Evolutionary conservation across 208 protist species (phyloP).

Genomic region (Sergeia podlipaevii): DNA sequence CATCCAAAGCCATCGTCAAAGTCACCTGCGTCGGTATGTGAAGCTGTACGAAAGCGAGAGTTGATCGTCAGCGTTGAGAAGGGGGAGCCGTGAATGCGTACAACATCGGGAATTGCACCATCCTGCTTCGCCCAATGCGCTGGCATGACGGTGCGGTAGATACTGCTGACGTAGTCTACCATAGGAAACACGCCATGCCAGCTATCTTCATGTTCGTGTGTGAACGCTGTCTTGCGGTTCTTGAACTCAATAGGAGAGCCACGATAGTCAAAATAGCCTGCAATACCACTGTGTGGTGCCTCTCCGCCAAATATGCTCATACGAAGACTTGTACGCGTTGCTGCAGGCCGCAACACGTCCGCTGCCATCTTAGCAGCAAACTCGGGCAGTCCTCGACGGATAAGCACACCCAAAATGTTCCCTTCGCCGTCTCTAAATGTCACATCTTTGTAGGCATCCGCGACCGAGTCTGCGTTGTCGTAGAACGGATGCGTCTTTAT

Average conservation of each 20-base stretch:
- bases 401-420: constrained; percentile 51
- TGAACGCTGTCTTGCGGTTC: constrained; percentile 86
- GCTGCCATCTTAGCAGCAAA: constrained; percentile 60
- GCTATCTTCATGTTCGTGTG: constrained; percentile 47
- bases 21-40: constrained; percentile 87
- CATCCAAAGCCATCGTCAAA: constrained; percentile 89
- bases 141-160: constrained; percentile 69
- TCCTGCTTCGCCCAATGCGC: constrained; percentile 71
- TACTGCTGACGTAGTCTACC: constrained; percentile 83
- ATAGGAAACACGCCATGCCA: constrained; percentile 85
- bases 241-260: constrained; percentile 84
- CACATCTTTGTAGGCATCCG: constrained; percentile 59
- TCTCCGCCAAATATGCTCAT: constrained; percentile 77
- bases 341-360: constrained; percentile 63
- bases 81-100: constrained; percentile 82
- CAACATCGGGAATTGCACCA: constrained; percentile 78
- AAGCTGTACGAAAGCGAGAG: constrained; percentile 85
- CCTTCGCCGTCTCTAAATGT: constrained; percentile 69
- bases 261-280: constrained; percentile 89
- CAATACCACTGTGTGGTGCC: constrained; percentile 83
- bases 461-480: constrained; percentile 63
- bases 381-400: constrained; percentile 60
- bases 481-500: constrained; percentile 82
- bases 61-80: constrained; percentile 92
- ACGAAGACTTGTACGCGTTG: constrained; percentile 58